Base-by-base conservation (phyloP, 352 stramenopile genomes). In the Thalassiosira sp. region DNA sequence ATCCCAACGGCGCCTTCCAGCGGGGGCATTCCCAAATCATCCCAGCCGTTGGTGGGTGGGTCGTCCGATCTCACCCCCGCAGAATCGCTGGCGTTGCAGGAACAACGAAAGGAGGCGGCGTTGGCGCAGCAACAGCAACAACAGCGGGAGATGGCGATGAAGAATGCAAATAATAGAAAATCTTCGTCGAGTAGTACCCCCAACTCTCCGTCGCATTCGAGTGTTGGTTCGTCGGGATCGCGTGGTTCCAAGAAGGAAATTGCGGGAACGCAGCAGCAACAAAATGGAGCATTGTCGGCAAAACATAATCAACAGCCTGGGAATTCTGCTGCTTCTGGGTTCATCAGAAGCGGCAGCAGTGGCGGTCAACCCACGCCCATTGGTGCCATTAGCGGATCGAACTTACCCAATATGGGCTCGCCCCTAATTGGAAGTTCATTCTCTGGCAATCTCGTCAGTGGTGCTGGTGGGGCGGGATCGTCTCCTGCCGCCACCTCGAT, bases 41-140 rank as follows among this genome's bases (percentile, higher is more conserved):
- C 33, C 22, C 46, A 57, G 13, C 45, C 45, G 18, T 20, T 81
- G n/a, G 58, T 72, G n/a, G 71, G 65, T 1, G 48, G 37, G 7
- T 73, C 60, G 16, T 65, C 69, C 1, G 69, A 84, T 60, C 63
- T 84, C 5, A 84, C 76, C 10, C 76, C 76, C 48, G 76, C 63
- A n/a, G 76, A 84, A 52, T 70, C 70, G 0, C 24, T 79, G 59
- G 64, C 68, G 37, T 68, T 83, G 53, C 45, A 83, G 28, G 65
- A 84, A 59, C 46, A 84, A 28, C 56, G 53, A 24, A 79, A 72
- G 20, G 75, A 83, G 27, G 42, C 54, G 18, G 43, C 56, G 37
- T 57, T 76, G 16, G 58, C 56, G 54, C 56, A 75, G 46, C 63
- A 80, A 28, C 57, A 82, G 35, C 58, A 68, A 28, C 52, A 72